These are phyloP conservation scores for Russula emetica DNA, from an alignment of 768 basidiomycete genomes.

Conservation along the genomic window DNA sequence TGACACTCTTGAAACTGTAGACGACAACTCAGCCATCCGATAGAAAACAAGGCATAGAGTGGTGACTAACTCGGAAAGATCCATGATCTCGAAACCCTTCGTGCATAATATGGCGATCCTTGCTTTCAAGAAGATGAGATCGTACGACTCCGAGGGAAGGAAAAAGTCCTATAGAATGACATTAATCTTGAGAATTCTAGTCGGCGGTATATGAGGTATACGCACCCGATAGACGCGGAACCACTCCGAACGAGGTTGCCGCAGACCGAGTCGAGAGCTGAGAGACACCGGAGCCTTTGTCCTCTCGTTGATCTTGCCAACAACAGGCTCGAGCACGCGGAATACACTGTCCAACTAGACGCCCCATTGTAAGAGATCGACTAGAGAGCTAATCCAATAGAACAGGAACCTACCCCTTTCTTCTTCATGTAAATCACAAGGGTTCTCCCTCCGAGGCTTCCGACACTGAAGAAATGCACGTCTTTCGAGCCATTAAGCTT, in stretches of 20 bases:
- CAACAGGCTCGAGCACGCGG: constrained; percentile 96
- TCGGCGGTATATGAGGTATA: not conserved
- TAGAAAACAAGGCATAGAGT: not conserved
- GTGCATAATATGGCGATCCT: constrained; percentile 91
- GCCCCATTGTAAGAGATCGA: constrained; percentile 7
- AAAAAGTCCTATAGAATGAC: constrained; percentile 64
- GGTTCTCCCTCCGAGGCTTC: constrained; percentile 79
- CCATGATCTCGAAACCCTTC: constrained; percentile 97
- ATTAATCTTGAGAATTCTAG: not conserved
- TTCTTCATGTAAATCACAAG: constrained; percentile 95
- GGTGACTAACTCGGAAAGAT: constrained; percentile 73
- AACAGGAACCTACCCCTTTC: constrained; percentile 58
- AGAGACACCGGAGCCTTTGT: constrained; percentile 66
- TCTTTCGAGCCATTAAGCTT: constrained; percentile 88
- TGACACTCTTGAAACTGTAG: constrained; percentile 76
- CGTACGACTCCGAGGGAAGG: constrained; percentile 85
- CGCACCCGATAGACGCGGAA: constrained; percentile 81
- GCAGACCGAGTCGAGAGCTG: constrained; percentile 69
- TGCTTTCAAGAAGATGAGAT: constrained; percentile 88
- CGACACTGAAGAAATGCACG: constrained; percentile 94
- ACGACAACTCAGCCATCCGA: constrained; percentile 6
- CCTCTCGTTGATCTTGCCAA: constrained; percentile 79
- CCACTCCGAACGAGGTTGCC: constrained; percentile 85
- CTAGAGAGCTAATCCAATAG: constrained; percentile 26
- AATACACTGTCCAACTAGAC: constrained; percentile 81